Base-by-base conservation (phyloP, 805 yeast genomes). In the Kazachstania kunashirensis region DNA sequence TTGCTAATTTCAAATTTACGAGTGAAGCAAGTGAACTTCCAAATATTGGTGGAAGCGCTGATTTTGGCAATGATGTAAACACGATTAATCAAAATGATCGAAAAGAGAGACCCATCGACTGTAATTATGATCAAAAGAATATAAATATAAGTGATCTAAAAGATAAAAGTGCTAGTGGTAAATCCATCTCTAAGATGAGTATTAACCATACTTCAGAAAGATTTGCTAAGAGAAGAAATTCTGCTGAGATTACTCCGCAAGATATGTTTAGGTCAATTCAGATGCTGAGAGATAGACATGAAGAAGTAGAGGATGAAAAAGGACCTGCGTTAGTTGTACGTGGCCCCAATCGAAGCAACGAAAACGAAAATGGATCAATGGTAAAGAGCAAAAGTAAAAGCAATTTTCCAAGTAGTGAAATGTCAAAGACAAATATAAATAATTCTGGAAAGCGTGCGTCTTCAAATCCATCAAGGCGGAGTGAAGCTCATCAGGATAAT, bases 251-350 rank as follows among this genome's bases (percentile, higher is more conserved):
- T 10, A 78, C 80, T 24, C 95, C 96, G 2, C 73, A 80, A 33
- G 96, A 88, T 52, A 79, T 86, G 76, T 79, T 68, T 54, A 68
- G 79, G 64, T 85, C 95, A 3, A 80, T 86, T 47, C 77, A 85
- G 29, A 77, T 86, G 79, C 63, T 88, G 62, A 80, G 80, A 46
- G 68, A 70, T 36, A 65, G 68, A 28, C 68, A 68, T 38, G 62
- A 60, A n/a, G 57, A 53, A 17, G 48, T 39, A 14, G 70, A 67
- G 17, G 73, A 69, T 25, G 79, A 75, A 24, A 75, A 78, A 25
- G 94, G 89, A 0, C 92, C 89, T 4, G 86, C 89, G 1, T 59
- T 85, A 24, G 75, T 79, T 6, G 79, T 86, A 30, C 71, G 71
- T 41, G 79, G 92, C 0, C 95, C 97, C 19, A 42, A 48, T 24